Base-by-base conservation (phyloP, 371 early-diverging fungal genomes). In the Mortierella sp. region DNA sequence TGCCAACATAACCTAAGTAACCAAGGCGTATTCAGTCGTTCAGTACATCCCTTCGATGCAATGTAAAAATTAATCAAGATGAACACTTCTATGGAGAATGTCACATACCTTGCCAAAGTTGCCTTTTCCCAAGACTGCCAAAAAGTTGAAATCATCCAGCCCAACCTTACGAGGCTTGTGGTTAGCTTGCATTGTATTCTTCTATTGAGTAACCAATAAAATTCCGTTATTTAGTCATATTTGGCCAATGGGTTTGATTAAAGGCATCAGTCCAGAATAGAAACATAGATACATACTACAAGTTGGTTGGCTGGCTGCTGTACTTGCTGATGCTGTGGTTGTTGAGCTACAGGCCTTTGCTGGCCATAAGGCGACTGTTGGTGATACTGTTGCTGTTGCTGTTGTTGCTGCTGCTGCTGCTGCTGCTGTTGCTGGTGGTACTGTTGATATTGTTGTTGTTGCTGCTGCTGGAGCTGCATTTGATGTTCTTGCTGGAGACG, bases 81-180 rank as follows among this genome's bases (percentile, higher is more conserved):
- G 22, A 7, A 6, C 0, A 12, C 23, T 15, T 13, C 13, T n/a
- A 9, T 47, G 9, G 43, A 3, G 17, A 1, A 7, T 35, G 23
- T 34, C 4, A 28, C 28, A 45, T 57, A 96, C 95, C 87, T 99
- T 99, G 68, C 99, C 99, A 89, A 98, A 99, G 82, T 95, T 96
- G 40, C 99, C 99, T 76, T 94, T 95, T 54, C 99, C 99, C 28
- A 99, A 84, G 2, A 98, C 98, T 29, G 95, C 94, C 64, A 97
- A 72, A 66, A 99, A 94, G 63, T 90, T 88, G 78, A 98, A 99
- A 80, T 98, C 96, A 13, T 89, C 88, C 56, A 90, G 64, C 6
- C 84, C 85, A 35, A 89, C 85, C 64, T 86, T 87, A 28, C 80
- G 85, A 29, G 79, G 76, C 22, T 45, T 63, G 55, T 31, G 74